Evolutionary conservation across 345 rosid species (phyloP).

Genomic region (Cardamine chenopodiifolia): DNA sequence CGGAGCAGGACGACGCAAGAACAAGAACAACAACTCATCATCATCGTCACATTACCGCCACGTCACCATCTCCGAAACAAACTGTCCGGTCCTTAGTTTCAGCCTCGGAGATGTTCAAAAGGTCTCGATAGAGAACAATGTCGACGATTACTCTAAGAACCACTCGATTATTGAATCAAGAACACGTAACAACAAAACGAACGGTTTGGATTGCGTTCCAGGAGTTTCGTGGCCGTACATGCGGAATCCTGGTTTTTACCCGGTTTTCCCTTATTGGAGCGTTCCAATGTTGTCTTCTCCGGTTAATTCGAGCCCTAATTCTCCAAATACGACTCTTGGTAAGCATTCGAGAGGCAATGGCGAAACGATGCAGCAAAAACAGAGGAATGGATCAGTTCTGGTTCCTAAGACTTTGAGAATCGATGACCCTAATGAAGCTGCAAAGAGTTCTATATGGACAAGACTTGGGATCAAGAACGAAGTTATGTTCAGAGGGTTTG

Average conservation of each 20-base stretch:
- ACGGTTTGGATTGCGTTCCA: conserved; percentile 55
- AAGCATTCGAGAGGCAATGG: conserved; percentile 66
- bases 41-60: conserved; percentile 57
- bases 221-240: conserved; percentile 80
- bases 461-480: conserved; percentile 69
- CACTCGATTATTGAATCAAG: background rate
- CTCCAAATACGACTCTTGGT: conserved; percentile 50
- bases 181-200: conserved; percentile 33
- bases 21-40: conserved; percentile 55
- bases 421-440: conserved; percentile 71
- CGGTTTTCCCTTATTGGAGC: conserved; percentile 70
- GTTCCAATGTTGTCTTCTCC: conserved; percentile 53
- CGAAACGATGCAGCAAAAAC: conserved; percentile 24
- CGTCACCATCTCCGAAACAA: conserved; percentile 65
- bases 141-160: background rate
- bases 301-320: conserved; percentile 41
- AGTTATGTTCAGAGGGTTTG: conserved; percentile 59
- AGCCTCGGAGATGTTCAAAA: conserved; percentile 52
- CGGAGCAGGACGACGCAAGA: conserved; percentile 93
- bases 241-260: conserved; percentile 61
- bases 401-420: conserved; percentile 75
- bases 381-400: conserved; percentile 55
- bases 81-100: conserved; percentile 61
- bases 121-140: conserved; percentile 13
- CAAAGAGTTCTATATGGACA: conserved; percentile 80